Base-by-base conservation (phyloP, 345 rosid species). In the Eucalyptus erythrocorys region DNA sequence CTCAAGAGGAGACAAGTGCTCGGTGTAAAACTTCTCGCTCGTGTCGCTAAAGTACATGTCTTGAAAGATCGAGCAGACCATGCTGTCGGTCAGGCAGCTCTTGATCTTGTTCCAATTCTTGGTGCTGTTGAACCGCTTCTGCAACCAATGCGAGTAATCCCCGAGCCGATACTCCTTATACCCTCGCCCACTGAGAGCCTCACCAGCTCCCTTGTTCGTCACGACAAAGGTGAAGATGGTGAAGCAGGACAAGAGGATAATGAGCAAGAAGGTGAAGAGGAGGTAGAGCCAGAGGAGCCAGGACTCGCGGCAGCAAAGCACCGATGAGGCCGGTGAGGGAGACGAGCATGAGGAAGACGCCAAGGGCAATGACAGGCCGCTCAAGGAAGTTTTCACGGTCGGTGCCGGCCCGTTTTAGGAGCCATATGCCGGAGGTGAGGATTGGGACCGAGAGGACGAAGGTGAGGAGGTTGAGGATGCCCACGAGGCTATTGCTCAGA, bases 271-370 rank as follows among this genome's bases (percentile, higher is more conserved):
- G 99, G 95, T 96, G n/a, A 95, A 96, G 21, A 94, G 71, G 19
- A 96, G 96, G 92, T 97, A 96, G 43, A 94, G 3, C 98, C 99
- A 96, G 37, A 97, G 94, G 8, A 97, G 92, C 95, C 96, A 97
- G 6, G 95, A 90, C 50, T 94, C 94, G 87, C 96, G 92, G 86
- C 98, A 97, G 55, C 99, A 97, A 97, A 51, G 99, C 96, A 50
- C 99, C 98, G 22, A 97, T 59, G 71, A 97, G 92, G 17, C 98
- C 99, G 2, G 99, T 94, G n/a, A 97, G 91, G 16, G 99, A 95
- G 32, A 95, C 93, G 3, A 93, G 8, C 95, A 96, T 92, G 48
- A 97, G 96, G 91, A 96, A 95, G n/a, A 92, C 95, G 19, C 99
- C 99, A 71, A 97, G 91, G 12, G 88, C 89, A 26, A 96, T 95